Base-by-base conservation (phyloP, 2,329 filamentous ascomycete species). In the Bipolaris zeicola region DNA sequence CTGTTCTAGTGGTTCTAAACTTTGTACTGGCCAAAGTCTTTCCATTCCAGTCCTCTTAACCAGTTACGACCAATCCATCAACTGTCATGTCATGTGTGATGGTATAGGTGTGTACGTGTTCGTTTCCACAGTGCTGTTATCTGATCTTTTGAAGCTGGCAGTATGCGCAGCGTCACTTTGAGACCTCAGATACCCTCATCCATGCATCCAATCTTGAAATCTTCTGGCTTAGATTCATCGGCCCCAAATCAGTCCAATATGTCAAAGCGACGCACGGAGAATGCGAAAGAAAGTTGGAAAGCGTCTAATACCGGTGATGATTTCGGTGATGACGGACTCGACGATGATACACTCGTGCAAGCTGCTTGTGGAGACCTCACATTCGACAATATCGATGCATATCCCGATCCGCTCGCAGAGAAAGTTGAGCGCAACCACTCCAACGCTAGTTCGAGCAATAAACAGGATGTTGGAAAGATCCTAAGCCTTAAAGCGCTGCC, bases 71-170 rank as follows among this genome's bases (percentile, higher is more conserved):
- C 84, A 89, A 54, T 77, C 81, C 3, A 83, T 95, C 33, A 82
- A 82, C 22, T 91, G 87, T 58, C 86, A 88, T 69, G 81, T 93
- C 46, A 90, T 91, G 73, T 98, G 93, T 63, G 94, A 97, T 76
- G 88, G 92, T 41, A 89, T 98, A 66, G 91, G 84, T 85, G 72
- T 59, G 76, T 57, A 5, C 6, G 1, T 7, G 2, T 0, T n/a
- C 10, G 28, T 7, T 18, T 5, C 14, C 1, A 2, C 2, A 1
- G 1, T 20, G 6, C 3, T n/a, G 14, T n/a, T 41, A 11, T 16
- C 63, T 69, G 36, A 71, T 11, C 13, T 11, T 14, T 49, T 7
- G 3, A 52, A 85, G 85, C 85, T 58, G 85, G 85, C 10, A 87
- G 85, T 10, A 73, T 82, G 67, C 79, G 81, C 58, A 76, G 78